Percentiles rank a stretch among this genome's conserved stretches.
Conservation (phyloP, 176 grass and related monocot genomes). For the Eragrostis nindensis region DNA sequence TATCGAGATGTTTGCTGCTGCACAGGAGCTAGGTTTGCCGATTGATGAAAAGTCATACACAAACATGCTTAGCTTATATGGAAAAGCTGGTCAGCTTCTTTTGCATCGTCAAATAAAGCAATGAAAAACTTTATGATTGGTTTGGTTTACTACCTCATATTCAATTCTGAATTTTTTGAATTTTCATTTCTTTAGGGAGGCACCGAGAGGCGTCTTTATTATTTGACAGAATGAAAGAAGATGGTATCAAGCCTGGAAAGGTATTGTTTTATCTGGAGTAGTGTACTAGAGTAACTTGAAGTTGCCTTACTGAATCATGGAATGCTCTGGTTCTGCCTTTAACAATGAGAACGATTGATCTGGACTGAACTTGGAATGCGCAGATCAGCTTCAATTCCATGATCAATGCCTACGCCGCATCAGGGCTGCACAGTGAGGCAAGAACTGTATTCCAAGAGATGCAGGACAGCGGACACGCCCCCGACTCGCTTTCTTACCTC, state of each 20-base stretch:
- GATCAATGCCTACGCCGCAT: constrained; percentile 80
- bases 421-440: constrained; percentile 60
- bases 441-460: constrained; percentile 69
- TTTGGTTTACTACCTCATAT: neutral
- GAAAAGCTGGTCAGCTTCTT: constrained; percentile 66
- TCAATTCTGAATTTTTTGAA: neutral
- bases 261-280: constrained; percentile 38
- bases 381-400: constrained; percentile 92
- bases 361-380: constrained; percentile 34
- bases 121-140: neutral
- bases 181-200: constrained; percentile 56
- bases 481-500: constrained; percentile 71
- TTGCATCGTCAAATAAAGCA: neutral
- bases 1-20: constrained; percentile 70
- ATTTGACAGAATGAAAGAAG: constrained; percentile 84
- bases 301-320: neutral
- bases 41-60: constrained; percentile 83
- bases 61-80: constrained; percentile 89
- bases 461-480: constrained; percentile 44
- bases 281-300: neutral
- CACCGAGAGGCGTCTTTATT: constrained; percentile 61
- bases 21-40: constrained; percentile 53
- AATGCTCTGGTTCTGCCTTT: neutral
- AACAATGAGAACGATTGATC: neutral
- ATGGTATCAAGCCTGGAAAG: constrained; percentile 84